phyloP scores from a whole-genome alignment of 768 basidiomycete species.

The Auriscalpium vulgare region DNA sequence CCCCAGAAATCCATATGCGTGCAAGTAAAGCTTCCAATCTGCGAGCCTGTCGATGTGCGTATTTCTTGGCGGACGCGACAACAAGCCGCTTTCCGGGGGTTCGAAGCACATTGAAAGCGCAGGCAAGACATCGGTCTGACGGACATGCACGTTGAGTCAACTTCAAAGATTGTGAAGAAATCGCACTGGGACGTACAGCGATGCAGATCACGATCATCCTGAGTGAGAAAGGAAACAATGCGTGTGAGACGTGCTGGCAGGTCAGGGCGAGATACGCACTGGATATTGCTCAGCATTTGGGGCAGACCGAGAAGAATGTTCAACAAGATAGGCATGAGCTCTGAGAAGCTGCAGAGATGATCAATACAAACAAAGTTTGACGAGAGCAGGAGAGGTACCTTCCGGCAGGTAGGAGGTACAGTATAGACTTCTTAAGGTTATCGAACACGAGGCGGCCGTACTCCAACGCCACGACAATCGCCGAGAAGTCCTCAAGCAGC shows the following conservation, averaged over 20 bases:
- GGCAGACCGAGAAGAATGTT: slow-evolving; percentile 39
- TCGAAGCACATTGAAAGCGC: slow-evolving; percentile 50
- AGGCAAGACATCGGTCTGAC: slow-evolving; percentile 45
- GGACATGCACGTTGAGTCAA: neutral
- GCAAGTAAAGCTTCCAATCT: slow-evolving; percentile 42
- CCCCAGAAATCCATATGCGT: slow-evolving; percentile 53
- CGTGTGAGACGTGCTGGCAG: slow-evolving; percentile 23
- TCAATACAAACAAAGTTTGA: neutral
- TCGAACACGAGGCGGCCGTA: slow-evolving; percentile 61
- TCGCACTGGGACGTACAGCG: slow-evolving; percentile 13
- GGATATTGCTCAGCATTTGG: slow-evolving; percentile 33
- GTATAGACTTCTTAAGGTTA: slow-evolving; percentile 49
- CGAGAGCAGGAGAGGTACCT: slow-evolving; percentile 26
- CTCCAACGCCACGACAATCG: slow-evolving; percentile 55
- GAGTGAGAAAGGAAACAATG: neutral
- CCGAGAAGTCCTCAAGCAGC: slow-evolving; percentile 57
- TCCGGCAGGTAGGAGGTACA: slow-evolving; percentile 45
- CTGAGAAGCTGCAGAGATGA: slow-evolving; percentile 37
- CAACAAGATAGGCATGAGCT: slow-evolving; percentile 51
- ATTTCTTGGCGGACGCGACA: slow-evolving; percentile 47
- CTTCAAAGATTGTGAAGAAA: neutral
- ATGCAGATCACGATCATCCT: slow-evolving; percentile 47
- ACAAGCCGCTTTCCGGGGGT: slow-evolving; percentile 51
- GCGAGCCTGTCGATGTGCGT: slow-evolving; percentile 48
- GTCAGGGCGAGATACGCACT: slow-evolving; percentile 25